phyloP scores from a whole-genome alignment of 2,329 filamentous ascomycete species.

The Fusarium clavum region DNA sequence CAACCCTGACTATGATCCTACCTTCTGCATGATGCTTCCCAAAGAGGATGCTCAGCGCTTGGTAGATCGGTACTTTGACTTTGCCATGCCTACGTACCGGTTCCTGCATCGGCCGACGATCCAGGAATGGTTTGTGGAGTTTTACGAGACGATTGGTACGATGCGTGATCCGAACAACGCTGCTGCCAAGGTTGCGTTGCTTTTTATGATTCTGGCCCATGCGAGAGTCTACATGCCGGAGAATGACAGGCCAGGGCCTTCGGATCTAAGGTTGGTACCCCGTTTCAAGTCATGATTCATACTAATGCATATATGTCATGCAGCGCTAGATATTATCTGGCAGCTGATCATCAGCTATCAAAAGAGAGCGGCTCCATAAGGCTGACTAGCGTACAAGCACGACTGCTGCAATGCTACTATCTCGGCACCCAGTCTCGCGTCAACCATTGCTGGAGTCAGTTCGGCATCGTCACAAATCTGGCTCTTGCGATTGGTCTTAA shows the following conservation, averaged over 20 bases:
- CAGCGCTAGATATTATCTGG: slow-evolving; percentile 42
- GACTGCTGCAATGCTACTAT: slow-evolving; percentile 57
- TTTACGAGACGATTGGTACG: slow-evolving; percentile 51
- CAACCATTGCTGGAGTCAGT: slow-evolving; percentile 61
- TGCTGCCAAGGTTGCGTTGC: slow-evolving; percentile 54
- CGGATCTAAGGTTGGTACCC: slow-evolving; percentile 36
- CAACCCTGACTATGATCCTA: slow-evolving; percentile 50
- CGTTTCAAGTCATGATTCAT: accelerated
- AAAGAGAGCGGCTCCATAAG: slow-evolving; percentile 54
- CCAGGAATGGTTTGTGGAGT: slow-evolving; percentile 59
- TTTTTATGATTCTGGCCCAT: slow-evolving; percentile 65
- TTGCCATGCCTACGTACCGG: slow-evolving; percentile 66
- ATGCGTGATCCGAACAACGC: slow-evolving; percentile 44
- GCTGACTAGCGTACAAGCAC: slow-evolving; percentile 56
- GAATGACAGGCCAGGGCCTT: slow-evolving; percentile 40
- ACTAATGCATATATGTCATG: background rate
- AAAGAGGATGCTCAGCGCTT: slow-evolving; percentile 51
- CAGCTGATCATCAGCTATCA: slow-evolving; percentile 53
- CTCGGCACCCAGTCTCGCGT: slow-evolving; percentile 58
- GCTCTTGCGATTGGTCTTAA: slow-evolving; percentile 52
- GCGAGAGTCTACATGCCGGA: slow-evolving; percentile 56
- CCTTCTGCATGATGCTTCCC: slow-evolving; percentile 56
- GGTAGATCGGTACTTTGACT: slow-evolving; percentile 66
- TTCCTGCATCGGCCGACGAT: slow-evolving; percentile 65
- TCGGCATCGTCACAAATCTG: slow-evolving; percentile 57